Conservation (phyloP, 345 rosid genomes). For the Bruguiera gymnorhiza region DNA sequence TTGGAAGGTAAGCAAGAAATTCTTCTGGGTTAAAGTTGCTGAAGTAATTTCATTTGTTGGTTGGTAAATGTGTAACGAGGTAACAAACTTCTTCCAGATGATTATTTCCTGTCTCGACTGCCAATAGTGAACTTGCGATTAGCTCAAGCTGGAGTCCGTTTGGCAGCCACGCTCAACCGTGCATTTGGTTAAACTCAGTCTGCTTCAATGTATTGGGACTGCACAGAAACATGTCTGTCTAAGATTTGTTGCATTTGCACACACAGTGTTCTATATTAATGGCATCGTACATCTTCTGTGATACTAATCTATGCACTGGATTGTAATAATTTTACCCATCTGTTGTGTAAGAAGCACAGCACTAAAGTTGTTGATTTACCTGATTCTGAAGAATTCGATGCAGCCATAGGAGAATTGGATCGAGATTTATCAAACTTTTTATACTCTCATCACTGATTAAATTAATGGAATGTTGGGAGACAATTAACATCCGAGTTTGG, state of each 20-base stretch:
- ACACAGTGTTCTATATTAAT: too few species aligned
- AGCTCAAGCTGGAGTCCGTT: conserved; percentile 85
- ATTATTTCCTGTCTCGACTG: conserved; percentile 65
- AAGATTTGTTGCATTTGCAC: too few species aligned
- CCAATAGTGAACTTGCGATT: conserved; percentile 57
- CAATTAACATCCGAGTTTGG: background rate
- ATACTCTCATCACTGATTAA: background rate
- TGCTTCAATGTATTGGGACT: background rate
- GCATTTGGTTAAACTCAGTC: conserved; percentile 41
- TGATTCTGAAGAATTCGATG: background rate
- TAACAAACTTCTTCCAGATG: conserved; percentile 43
- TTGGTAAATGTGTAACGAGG: conserved; percentile 7
- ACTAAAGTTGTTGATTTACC: background rate
- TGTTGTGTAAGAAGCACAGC: background rate
- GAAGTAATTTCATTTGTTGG: background rate
- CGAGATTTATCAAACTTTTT: background rate
- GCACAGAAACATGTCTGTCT: background rate
- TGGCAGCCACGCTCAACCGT: conserved; percentile 79
- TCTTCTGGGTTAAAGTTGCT: background rate
- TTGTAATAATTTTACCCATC: background rate
- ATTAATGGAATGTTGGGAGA: background rate
- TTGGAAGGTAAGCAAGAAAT: conserved; percentile 48
- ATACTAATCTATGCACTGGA: background rate
- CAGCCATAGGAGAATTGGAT: background rate
- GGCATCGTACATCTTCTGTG: background rate